Percentiles rank a stretch among this genome's conserved stretches.
phyloP scores from a whole-genome alignment of 306 rosid species.

The Quercus bicolor region DNA sequence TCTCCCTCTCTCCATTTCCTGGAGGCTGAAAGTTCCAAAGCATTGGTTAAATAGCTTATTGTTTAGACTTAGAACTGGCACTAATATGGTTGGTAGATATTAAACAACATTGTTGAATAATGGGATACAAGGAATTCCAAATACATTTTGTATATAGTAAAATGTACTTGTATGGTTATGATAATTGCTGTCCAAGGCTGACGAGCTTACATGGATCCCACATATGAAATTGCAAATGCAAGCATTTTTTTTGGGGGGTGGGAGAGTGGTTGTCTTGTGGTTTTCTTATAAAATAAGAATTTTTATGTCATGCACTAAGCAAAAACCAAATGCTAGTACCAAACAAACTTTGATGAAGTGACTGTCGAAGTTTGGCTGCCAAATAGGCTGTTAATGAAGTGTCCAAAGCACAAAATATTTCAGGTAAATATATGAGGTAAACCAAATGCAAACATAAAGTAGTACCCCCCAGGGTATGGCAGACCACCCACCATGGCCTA shows the following conservation, averaged over 20 bases:
- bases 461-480: conserved; percentile 3
- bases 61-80: conserved; percentile 1
- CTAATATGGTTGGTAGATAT: not conserved
- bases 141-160: conserved; percentile 3
- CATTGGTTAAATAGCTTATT: not conserved
- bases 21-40: conserved; percentile 1
- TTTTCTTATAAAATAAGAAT: conserved; percentile 18
- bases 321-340: conserved; percentile 18
- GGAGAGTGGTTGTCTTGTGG: conserved; percentile 38
- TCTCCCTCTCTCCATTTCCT: conserved; percentile 20
- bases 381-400: conserved; percentile 13
- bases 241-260: conserved; percentile 24
- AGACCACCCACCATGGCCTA: conserved; percentile 42
- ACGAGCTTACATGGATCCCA: conserved; percentile 7
- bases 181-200: not conserved
- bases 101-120: conserved; percentile 2
- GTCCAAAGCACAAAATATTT: not conserved
- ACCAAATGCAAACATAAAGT: conserved; percentile 28
- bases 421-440: conserved; percentile 8
- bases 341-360: conserved; percentile 26
- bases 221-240: conserved; percentile 15
- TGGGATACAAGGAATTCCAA: conserved; percentile 9
- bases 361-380: conserved; percentile 67
- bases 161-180: conserved; percentile 6
- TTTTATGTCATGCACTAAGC: conserved; percentile 7